These are phyloP conservation scores for Hymenoscyphus fraxineus DNA, from an alignment of 2,329 filamentous ascomycete genomes.

Conservation along the genomic window DNA sequence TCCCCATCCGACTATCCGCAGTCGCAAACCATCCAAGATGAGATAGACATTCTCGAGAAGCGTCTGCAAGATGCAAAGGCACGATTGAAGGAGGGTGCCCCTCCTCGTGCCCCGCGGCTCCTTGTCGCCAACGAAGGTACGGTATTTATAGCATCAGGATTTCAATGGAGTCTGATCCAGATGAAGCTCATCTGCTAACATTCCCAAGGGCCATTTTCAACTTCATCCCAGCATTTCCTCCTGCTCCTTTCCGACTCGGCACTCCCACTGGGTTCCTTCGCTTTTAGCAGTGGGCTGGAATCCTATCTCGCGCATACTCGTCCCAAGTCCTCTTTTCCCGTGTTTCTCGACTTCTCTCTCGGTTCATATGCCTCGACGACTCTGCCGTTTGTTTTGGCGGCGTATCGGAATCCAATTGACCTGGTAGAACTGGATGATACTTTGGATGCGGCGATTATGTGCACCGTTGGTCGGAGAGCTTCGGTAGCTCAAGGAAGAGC, in stretches of 20 bases:
- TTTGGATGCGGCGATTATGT: constrained; percentile 72
- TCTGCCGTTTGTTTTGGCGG: constrained; percentile 70
- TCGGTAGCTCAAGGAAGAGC: constrained; percentile 74
- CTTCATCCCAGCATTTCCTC: constrained; percentile 55
- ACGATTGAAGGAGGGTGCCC: constrained; percentile 38
- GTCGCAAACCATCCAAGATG: constrained; percentile 40
- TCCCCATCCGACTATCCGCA: constrained; percentile 21
- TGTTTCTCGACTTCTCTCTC: constrained; percentile 68
- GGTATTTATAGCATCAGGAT: constrained; percentile 16
- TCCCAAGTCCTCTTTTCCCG: constrained; percentile 48
- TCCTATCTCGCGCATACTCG: constrained; percentile 71
- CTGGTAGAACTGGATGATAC: constrained; percentile 65
- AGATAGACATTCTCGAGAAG: constrained; percentile 56
- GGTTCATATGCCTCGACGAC: constrained; percentile 67
- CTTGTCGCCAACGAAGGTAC: constrained; percentile 21
- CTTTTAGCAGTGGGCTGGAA: constrained; percentile 78
- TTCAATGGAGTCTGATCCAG: neutral
- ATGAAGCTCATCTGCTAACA: constrained; percentile 7
- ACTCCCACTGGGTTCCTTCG: constrained; percentile 80
- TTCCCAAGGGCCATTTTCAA: constrained; percentile 21
- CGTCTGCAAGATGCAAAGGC: constrained; percentile 39
- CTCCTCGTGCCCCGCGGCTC: neutral
- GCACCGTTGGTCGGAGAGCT: constrained; percentile 73
- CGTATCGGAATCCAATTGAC: constrained; percentile 50
- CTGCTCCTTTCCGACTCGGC: constrained; percentile 78